Base-by-base conservation (phyloP, 768 basidiomycete species). In the Boletellus emodensis region DNA sequence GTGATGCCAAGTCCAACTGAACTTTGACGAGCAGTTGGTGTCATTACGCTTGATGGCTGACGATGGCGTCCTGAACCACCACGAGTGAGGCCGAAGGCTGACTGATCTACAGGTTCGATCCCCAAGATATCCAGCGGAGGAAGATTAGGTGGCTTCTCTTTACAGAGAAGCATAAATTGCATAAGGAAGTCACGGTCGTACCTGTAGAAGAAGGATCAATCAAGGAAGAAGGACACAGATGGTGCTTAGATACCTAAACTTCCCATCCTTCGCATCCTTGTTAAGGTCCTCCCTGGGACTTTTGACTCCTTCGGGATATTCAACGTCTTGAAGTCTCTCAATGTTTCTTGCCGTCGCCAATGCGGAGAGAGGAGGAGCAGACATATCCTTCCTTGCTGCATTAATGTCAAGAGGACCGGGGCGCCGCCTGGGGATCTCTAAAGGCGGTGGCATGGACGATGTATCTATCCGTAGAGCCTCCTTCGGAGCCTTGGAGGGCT, bases 161-260 rank as follows among this genome's bases (percentile, higher is more conserved):
- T 90, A 78, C 96, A 99, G 53, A 95, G 72, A 20, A 73, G 71
- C 90, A 96, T 94, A 74, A 99, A 99, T 66, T 99, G 95, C 52
- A 99, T 71, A 22, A 99, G 79, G 83, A 99, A 99, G 17, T 94
- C 92, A 33, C 94, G 92, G 67, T 97, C 93, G 66, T 99, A 99
- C 62, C 95, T 92, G 20, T 22, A 49, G 20, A n/a, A 46, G 45
- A 17, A 15, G 55, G 39, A 63, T 37, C 14, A 59, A 48, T 48
- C 9, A 4, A 41, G 40, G 39, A 35, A 30, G 4, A 43, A 44
- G 7, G 30, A 6, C 8, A 14, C 0, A 2, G 24, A 8, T 14
- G 3, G 34, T 15, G n/a, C 9, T 46, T 20, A 52, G 60, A 53
- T 70, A 90, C 90, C 85, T 82, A 75, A 92, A 95, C 70, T 92